These are phyloP conservation scores for Neurospora sp. DNA, from an alignment of 495 filamentous ascomycete species.

Conservation along the genomic window DNA sequence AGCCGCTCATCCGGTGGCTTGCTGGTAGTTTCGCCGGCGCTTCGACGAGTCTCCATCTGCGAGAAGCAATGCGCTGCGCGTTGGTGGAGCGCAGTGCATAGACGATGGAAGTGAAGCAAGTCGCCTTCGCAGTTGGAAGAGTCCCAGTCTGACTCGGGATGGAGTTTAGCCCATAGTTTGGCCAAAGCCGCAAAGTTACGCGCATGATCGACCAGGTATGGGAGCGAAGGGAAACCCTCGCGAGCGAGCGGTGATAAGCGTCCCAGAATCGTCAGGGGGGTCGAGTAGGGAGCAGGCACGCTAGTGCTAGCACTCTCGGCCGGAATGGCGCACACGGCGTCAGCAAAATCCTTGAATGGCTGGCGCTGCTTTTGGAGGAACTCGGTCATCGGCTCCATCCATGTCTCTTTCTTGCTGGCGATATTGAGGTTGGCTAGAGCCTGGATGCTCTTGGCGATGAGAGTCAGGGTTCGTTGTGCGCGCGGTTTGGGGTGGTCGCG, in stretches of 20 bases:
- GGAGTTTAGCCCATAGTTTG: conserved; percentile 70
- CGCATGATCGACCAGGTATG: conserved; percentile 87
- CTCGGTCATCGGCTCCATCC: conserved; percentile 98
- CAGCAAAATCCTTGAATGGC: conserved; percentile 79
- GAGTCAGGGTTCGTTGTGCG: conserved; percentile 82
- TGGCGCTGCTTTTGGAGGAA: conserved; percentile 55
- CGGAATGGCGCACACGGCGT: conserved; percentile 74
- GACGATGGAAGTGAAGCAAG: conserved; percentile 58
- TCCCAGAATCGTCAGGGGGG: conserved; percentile 81
- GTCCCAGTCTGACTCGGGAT: conserved; percentile 34
- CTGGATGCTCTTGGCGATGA: conserved; percentile 94
- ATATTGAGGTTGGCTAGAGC: conserved; percentile 87
- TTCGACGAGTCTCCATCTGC: conserved; percentile 17
- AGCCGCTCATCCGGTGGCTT: conserved; percentile 47
- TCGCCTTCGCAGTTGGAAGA: conserved; percentile 49
- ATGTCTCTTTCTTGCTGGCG: conserved; percentile 90
- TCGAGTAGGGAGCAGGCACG: conserved; percentile 81
- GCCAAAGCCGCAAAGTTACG: conserved; percentile 83
- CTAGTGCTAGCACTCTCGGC: conserved; percentile 49
- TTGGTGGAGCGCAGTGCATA: conserved; percentile 60
- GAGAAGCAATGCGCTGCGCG: conserved; percentile 44
- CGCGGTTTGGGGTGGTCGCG: conserved; percentile 75
- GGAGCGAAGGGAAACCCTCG: conserved; percentile 90
- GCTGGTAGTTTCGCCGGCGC: conserved; percentile 51
- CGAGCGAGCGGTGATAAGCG: conserved; percentile 71